phyloP scores from a whole-genome alignment of 2,329 filamentous ascomycete species.

The Penicillium sp. region DNA sequence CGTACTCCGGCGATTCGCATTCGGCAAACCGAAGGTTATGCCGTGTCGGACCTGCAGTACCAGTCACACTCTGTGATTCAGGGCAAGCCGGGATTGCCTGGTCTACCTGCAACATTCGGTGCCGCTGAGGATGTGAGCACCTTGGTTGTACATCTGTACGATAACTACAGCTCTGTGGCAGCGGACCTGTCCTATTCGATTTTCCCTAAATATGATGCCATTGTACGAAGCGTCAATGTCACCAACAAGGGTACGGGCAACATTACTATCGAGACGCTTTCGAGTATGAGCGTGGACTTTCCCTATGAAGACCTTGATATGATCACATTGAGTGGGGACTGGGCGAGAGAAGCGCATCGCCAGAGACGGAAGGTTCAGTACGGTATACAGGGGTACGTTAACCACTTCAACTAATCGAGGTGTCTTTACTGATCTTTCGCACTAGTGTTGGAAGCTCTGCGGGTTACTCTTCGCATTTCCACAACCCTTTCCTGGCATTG shows the following conservation, averaged over 20 bases:
- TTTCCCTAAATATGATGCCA: conserved; percentile 61
- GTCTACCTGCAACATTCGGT: conserved; percentile 61
- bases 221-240: conserved; percentile 61
- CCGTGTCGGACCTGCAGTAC: conserved; percentile 59
- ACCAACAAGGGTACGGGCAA: conserved; percentile 57
- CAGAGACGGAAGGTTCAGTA: conserved; percentile 57
- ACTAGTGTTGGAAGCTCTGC: conserved; percentile 55
- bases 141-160: conserved; percentile 57
- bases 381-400: conserved; percentile 53
- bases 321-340: conserved; percentile 62
- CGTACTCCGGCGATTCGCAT: conserved; percentile 62
- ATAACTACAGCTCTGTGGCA: conserved; percentile 57
- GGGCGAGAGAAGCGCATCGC: conserved; percentile 58
- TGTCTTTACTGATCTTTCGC: conserved; percentile 20
- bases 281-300: conserved; percentile 62
- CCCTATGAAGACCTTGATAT: conserved; percentile 61
- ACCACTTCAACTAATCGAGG: not conserved
- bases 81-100: conserved; percentile 58
- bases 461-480: conserved; percentile 63
- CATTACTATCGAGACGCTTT: conserved; percentile 56
- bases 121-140: conserved; percentile 57
- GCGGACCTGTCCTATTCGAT: conserved; percentile 63
- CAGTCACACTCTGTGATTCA: conserved; percentile 54
- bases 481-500: conserved; percentile 64
- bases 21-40: conserved; percentile 57